phyloP scores from a whole-genome alignment of 1,284 basidiomycete species.

The Farysia itapuensis region DNA sequence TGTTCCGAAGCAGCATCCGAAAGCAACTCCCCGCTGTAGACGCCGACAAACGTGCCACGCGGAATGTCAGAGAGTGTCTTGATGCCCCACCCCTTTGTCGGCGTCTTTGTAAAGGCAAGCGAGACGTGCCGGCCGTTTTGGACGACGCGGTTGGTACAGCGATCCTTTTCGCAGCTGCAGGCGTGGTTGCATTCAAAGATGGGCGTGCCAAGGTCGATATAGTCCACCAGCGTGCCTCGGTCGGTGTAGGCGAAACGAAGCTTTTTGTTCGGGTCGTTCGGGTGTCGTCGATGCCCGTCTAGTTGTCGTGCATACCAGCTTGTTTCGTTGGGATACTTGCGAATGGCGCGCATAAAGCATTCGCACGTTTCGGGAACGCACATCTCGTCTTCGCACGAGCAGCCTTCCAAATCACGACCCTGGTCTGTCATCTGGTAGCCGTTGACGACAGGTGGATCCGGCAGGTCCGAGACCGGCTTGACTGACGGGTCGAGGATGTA shows the following conservation, averaged over 20 bases:
- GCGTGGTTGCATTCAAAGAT: slow-evolving; percentile 84
- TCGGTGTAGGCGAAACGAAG: slow-evolving; percentile 28
- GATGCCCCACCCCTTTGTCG: slow-evolving; percentile 72
- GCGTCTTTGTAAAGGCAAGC: slow-evolving; percentile 66
- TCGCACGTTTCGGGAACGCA: slow-evolving; percentile 42
- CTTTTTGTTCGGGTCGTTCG: neutral
- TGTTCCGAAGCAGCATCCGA: slow-evolving; percentile 69
- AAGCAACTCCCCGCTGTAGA: slow-evolving; percentile 81
- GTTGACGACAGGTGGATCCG: slow-evolving; percentile 3
- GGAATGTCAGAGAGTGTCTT: slow-evolving; percentile 45
- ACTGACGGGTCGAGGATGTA: slow-evolving; percentile 28
- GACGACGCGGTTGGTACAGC: slow-evolving; percentile 81
- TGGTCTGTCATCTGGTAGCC: slow-evolving; percentile 24
- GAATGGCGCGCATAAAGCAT: slow-evolving; percentile 21
- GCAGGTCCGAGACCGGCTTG: slow-evolving; percentile 2
- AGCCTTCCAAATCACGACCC: slow-evolving; percentile 14
- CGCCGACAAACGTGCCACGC: slow-evolving; percentile 73
- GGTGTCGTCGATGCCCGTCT: neutral
- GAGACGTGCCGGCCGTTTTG: slow-evolving; percentile 70
- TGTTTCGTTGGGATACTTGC: slow-evolving; percentile 7
- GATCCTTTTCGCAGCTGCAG: slow-evolving; percentile 74
- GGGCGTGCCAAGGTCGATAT: slow-evolving; percentile 61
- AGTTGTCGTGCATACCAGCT: slow-evolving; percentile 11
- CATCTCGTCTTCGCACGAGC: slow-evolving; percentile 30
- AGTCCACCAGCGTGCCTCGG: slow-evolving; percentile 8